Percentiles rank a stretch among this genome's conserved stretches.
phyloP scores from a whole-genome alignment of 257 asterid genomes.

The Schizonepeta tenuifolia region DNA sequence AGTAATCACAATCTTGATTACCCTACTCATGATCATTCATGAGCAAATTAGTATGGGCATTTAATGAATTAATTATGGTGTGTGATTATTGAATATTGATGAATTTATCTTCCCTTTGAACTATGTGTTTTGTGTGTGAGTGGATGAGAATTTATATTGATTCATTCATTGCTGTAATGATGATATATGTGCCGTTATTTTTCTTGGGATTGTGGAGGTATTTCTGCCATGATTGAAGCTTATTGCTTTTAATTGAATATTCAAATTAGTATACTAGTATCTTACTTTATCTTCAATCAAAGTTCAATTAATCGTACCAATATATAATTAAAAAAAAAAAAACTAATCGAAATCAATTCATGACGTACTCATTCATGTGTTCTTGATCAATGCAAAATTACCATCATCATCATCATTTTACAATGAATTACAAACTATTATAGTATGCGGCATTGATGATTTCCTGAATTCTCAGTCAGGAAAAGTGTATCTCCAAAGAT shows the following conservation, averaged over 20 bases:
- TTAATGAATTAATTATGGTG: constrained; percentile 24
- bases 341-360: not conserved
- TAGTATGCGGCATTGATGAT: not conserved
- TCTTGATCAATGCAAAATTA: not conserved
- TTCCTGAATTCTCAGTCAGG: constrained; percentile 77
- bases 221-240: constrained; percentile 34
- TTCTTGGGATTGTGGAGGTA: constrained; percentile 33
- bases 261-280: not conserved
- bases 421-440: too few relatives aligned
- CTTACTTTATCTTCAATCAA: not conserved
- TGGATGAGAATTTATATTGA: not conserved
- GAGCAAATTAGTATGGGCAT: constrained; percentile 11
- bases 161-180: not conserved
- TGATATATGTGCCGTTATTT: constrained; percentile 26
- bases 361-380: not conserved
- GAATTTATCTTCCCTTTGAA: not conserved
- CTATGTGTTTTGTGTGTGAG: not conserved
- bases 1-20: constrained; percentile 12
- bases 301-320: not conserved
- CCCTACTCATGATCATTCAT: constrained; percentile 16
- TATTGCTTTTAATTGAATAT: constrained; percentile 16
- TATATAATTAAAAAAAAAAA: not conserved
- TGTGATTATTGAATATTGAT: not conserved
- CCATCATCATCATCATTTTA: too few relatives aligned
- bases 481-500: constrained; percentile 72